Evolutionary conservation across 208 protist species (phyloP), one percentile per base, ranked within the genome.

Genomic region (Angomonas ambiguus): DNA sequence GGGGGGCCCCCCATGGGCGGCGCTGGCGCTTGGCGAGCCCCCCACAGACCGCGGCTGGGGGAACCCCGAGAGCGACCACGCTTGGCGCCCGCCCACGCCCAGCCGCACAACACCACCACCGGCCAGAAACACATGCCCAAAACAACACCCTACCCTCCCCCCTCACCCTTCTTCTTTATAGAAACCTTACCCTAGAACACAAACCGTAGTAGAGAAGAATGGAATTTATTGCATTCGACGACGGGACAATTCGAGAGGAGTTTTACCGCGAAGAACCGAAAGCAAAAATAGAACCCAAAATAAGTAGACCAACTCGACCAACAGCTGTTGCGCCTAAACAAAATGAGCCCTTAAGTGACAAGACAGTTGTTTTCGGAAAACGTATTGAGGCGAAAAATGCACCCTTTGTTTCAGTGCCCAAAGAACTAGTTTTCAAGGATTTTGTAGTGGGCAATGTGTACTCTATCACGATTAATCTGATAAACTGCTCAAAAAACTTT

Each of bases 361-460:
- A 4, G 27, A 61, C 6, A 22, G 51, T n/a, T 35, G 32, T 30
- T 48, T 59, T 32, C 16, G 33, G 51, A n/a, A 10, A 3, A 8
- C 38, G 2, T 27, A 70, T 25, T 18, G 34, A 56, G 4, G 24
- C 16, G 18, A 63, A 63, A 13, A 32, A 51, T 28, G 53, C 62
- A 2, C 69, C 74, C 6, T 87, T 87, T 61, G 55, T 58, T 20
- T 80, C 61, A 33, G 73, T 24, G 13, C 89, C 91, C n/a, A 61
- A 55, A 16, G 67, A 71, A 10, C 57, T 96, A 11, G 51, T 63
- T 38, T 96, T 97, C 65, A 24, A 69, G 1, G 84, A 97, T 72
- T 95, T 96, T 58, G 89, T 86, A 18, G 77, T 93, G 0, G 89
- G 85, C 18, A 65, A 84, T 48, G 78, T 64, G 27, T 91, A 95